Evolutionary conservation across 176 grass and related monocot genomes (phyloP), one percentile per base, ranked within the genome.

Genomic region (Zoysia pacifica): DNA sequence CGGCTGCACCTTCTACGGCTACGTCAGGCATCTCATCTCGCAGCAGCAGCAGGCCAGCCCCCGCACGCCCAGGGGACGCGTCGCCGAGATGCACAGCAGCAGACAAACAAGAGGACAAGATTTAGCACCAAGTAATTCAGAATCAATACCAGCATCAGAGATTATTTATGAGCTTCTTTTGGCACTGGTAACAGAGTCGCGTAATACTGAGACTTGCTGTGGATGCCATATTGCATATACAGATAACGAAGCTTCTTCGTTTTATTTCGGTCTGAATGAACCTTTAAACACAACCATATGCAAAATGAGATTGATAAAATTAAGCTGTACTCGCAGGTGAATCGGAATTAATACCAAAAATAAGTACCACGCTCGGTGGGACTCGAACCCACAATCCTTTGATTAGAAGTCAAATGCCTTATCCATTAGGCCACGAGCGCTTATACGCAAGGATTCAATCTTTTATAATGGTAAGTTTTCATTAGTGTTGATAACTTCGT

Each of bases 1-100:
- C 0, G 96, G 92, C 13, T 94, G 96, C 71, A 98, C 96, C 48
- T 99, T 99, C 87, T 99, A 99, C 48, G 96, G 96, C 72, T 99
- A 93, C 11, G 92, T 98, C 41, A 83, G 88, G 74, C 90, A 98
- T 60, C 63, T 87, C 42, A 72, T 94, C 43, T 94, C 90, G 59
- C 56, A 20, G 56, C 59, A 36, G 59, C 92, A 91, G 71, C 88
- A 93, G 76, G 46, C 85, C 12, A 77, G 89, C 39, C 89, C 94
- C 1, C 78, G 85, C 1, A 86, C 91, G 1, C 91, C 91, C 2
- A 82, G 87, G 16, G 90, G 88, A 41, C 86, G 82, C 48, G 9
- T 82, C 91, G 86, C 55, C 1, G 96, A 98, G 86, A 80, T 93
- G 92, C 90, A 58, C 90, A 92, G 14, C 92, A 46, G 72, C 61